phyloP scores from a whole-genome alignment of 257 asterid genomes.

The Dorcoceras hygrometricum region DNA sequence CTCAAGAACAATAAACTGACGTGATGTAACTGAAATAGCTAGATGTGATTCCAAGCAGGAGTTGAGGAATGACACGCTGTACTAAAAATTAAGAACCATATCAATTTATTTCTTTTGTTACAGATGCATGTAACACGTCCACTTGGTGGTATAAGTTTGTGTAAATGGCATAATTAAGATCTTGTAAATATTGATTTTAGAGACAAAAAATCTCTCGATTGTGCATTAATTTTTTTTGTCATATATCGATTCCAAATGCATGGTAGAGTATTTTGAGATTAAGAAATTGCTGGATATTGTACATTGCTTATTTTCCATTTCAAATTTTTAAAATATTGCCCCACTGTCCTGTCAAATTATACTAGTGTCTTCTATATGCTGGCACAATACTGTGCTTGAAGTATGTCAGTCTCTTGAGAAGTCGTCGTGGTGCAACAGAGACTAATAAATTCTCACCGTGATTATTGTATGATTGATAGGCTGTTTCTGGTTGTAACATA shows the following conservation, averaged over 20 bases:
- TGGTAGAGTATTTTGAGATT: not conserved
- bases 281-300: not conserved
- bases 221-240: too few species aligned
- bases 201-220: not conserved
- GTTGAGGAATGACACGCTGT: not conserved
- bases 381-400: not conserved
- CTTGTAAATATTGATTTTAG: too few species aligned
- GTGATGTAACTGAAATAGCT: not conserved
- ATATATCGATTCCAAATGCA: not conserved
- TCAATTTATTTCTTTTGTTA: too few species aligned
- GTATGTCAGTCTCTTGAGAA: not conserved
- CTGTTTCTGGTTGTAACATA: not conserved
- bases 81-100: too few species aligned
- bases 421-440: not conserved
- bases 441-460: not conserved
- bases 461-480: not conserved
- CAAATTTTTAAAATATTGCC: not conserved
- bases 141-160: not conserved
- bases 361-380: not conserved
- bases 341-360: not conserved
- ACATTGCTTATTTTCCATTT: slow-evolving; percentile 4
- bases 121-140: not conserved
- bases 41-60: not conserved
- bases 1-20: not conserved
- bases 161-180: not conserved